Base-by-base conservation (phyloP, 306 rosid species). In the Betula pendula region DNA sequence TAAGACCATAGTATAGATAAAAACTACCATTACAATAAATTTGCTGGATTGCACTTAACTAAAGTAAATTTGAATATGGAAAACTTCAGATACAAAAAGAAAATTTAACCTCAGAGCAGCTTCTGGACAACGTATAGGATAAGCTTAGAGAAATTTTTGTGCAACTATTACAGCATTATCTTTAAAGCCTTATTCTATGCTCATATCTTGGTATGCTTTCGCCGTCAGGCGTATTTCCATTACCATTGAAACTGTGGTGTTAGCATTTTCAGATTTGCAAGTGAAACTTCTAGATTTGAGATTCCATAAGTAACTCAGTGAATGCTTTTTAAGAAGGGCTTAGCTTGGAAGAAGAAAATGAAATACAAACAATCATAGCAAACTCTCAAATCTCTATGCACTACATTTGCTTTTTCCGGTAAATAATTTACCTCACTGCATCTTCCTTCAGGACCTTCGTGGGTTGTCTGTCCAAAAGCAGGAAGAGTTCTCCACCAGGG, bases 391-490 rank as follows among this genome's bases (percentile, higher is more conserved):
- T 12, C 20, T 69, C 52, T 0, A 10, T 45, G 6, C 24, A n/a
- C 17, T 10, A 68, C 1, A 40, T 68, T 22, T 16, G 10, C 24
- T 11, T 19, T 24, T 27, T 2, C 51, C 0, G 6, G 8, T n/a
- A 38, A 66, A 62, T 13, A 35, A n/a, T 38, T 70, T 94, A 95
- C 99, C 99, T 92, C 6, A 81, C 97, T 9, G 93, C 86, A 71
- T 90, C 96, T 88, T 95, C 99, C 83, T 88, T 92, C 70, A 95
- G 78, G 84, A 89, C 94, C 86, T 92, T 95, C 17, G 81, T 81
- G 31, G 99, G 99, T 74, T 95, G 97, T 70, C 86, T 85, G 47
- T 95, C 99, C 81, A 95, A 87, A 89, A 95, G 92, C 84, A 95
- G 20, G 75, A 95, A 95, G 65, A 95, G 88, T 81, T 95, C 99